Percentiles rank a stretch among this genome's conserved stretches.
These are phyloP conservation scores for Calycina herbarum DNA, from an alignment of 2,329 filamentous ascomycete genomes.

Conservation along the genomic window DNA sequence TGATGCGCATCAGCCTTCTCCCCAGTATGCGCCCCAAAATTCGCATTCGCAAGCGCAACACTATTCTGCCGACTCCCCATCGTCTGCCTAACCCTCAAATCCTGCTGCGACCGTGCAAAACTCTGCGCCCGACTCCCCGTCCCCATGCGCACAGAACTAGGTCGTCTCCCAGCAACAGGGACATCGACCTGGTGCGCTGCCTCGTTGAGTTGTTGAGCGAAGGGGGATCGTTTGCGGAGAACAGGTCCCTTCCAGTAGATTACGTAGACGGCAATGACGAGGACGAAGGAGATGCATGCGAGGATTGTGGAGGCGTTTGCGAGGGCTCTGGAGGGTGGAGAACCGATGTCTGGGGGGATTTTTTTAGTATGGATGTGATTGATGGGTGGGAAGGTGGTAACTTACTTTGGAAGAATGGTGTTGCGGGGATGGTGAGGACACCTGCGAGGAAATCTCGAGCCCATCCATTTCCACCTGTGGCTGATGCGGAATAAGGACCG, in stretches of 20 bases:
- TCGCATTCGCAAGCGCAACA: neutral
- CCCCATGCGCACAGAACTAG: neutral
- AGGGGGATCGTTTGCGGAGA: conserved; percentile 61
- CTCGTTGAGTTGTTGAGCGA: conserved; percentile 61
- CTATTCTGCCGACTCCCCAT: conserved; percentile 22
- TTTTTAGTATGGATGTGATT: neutral
- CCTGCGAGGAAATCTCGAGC: conserved; percentile 73
- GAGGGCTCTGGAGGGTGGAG: conserved; percentile 44
- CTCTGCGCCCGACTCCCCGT: conserved; percentile 26
- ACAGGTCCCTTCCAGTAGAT: conserved; percentile 65
- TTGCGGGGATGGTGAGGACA: conserved; percentile 66
- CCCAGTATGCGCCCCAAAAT: neutral
- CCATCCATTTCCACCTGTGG: conserved; percentile 75
- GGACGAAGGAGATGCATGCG: conserved; percentile 58
- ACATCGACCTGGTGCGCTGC: conserved; percentile 22
- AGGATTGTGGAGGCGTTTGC: conserved; percentile 65
- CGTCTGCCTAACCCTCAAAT: conserved; percentile 27
- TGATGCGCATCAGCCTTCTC: neutral
- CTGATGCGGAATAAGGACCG: conserved; percentile 70
- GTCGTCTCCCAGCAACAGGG: conserved; percentile 19
- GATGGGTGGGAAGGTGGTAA: neutral
- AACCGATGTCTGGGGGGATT: conserved; percentile 48
- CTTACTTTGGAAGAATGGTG: conserved; percentile 58
- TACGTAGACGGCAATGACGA: conserved; percentile 63
- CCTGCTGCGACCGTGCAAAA: conserved; percentile 31